Conservation (phyloP, 2,329 filamentous ascomycete species). For the Botrytis byssoidea region DNA sequence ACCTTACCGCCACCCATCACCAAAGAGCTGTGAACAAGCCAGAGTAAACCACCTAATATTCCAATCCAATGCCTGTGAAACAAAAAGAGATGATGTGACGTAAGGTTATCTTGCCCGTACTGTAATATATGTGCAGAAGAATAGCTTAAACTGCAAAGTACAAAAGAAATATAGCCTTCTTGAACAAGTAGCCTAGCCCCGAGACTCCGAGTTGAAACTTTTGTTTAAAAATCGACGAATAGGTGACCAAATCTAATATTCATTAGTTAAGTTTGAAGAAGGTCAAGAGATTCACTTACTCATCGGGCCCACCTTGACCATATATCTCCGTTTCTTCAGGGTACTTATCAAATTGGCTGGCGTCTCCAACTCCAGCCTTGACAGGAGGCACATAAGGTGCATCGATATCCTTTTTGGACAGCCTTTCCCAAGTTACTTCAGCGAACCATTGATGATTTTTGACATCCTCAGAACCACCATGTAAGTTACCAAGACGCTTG, state of each 20-base stretch:
- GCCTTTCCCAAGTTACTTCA: conserved; percentile 95
- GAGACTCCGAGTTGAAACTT: conserved; percentile 6
- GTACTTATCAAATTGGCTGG: conserved; percentile 97
- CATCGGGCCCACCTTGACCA: conserved; percentile 73
- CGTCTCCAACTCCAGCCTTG: conserved; percentile 88
- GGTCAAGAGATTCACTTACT: conserved; percentile 61
- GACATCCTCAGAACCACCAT: conserved; percentile 85
- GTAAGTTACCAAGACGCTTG: conserved; percentile 91
- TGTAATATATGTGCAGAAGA: conserved; percentile 31
- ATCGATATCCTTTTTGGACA: conserved; percentile 95
- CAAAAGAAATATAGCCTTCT: conserved; percentile 18
- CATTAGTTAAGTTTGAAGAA: conserved; percentile 34
- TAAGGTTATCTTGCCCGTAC: conserved; percentile 15
- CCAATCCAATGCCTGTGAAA: conserved; percentile 20
- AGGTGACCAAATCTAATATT: conserved; percentile 28
- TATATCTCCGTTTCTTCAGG: conserved; percentile 96
- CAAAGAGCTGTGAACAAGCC: conserved; percentile 3
- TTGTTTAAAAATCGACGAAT: conserved; percentile 28
- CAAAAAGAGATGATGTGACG: conserved; percentile 22
- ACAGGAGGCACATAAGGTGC: conserved; percentile 97
- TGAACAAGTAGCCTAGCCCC: not conserved
- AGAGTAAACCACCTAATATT: conserved; percentile 16
- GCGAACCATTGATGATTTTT: conserved; percentile 96
- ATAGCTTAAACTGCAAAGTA: conserved; percentile 19
- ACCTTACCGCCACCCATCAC: conserved; percentile 12